Percentiles rank a stretch among this genome's conserved stretches.
These are phyloP conservation scores for Eutrema salsugineum DNA, from an alignment of 441 rosid genomes.

Conservation along the genomic window DNA sequence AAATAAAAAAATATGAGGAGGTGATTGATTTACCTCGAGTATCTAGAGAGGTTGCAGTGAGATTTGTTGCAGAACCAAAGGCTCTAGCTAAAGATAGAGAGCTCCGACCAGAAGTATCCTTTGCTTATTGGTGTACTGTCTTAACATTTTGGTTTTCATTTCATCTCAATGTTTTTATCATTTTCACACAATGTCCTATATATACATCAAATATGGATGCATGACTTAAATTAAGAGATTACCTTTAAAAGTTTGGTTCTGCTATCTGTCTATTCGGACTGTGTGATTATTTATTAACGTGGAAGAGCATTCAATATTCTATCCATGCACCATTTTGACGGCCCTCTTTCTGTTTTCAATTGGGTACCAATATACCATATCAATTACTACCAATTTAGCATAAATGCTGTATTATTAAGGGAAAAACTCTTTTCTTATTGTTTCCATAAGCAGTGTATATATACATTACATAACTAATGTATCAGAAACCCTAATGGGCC, in stretches of 20 bases:
- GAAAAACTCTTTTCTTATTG: no score
- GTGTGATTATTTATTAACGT: neutral
- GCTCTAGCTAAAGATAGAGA: slow-evolving; percentile 28
- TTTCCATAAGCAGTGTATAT: no score
- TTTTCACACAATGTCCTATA: neutral
- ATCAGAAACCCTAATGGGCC: no score
- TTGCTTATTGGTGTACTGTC: slow-evolving; percentile 2
- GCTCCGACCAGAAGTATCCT: slow-evolving; percentile 29
- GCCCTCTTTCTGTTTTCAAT: neutral
- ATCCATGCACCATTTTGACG: neutral
- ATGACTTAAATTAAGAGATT: neutral
- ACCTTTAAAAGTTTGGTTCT: neutral
- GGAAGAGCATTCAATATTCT: neutral
- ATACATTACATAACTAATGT: no score
- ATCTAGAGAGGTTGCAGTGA: slow-evolving; percentile 28
- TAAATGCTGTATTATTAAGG: neutral
- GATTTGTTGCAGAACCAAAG: slow-evolving; percentile 20
- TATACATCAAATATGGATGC: neutral
- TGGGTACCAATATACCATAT: neutral
- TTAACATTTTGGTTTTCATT: neutral
- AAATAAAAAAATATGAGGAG: neutral
- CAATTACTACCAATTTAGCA: neutral
- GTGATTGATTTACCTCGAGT: slow-evolving; percentile 5
- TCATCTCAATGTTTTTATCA: neutral
- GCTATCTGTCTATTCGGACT: slow-evolving; percentile 3